Percentiles rank a stretch among this genome's conserved stretches.
Evolutionary conservation across 2,329 filamentous ascomycete species (phyloP).

Genomic region (Epichloe gansuensis): DNA sequence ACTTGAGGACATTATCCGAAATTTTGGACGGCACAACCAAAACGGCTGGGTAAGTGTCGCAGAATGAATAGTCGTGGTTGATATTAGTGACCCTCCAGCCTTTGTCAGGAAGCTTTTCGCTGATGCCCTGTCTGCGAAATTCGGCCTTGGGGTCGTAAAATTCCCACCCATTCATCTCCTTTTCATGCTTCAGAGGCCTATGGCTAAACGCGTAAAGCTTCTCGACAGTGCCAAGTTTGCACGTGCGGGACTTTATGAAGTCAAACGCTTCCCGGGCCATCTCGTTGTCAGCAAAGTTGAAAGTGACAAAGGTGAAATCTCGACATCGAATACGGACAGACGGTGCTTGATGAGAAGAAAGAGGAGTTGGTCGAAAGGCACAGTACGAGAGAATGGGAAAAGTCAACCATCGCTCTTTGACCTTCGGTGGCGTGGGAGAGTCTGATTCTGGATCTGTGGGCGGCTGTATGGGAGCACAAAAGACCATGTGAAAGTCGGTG

Average conservation of each 20-base stretch:
- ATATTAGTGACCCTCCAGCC: constrained; percentile 87
- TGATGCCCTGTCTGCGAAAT: constrained; percentile 78
- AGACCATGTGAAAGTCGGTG: constrained; percentile 50
- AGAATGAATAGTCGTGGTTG: constrained; percentile 83
- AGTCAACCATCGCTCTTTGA: constrained; percentile 76
- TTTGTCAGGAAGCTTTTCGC: constrained; percentile 61
- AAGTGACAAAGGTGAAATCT: constrained; percentile 87
- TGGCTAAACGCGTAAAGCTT: constrained; percentile 88
- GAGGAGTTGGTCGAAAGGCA: constrained; percentile 61
- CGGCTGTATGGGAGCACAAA: constrained; percentile 31
- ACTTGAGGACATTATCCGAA: constrained; percentile 94
- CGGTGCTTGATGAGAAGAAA: constrained; percentile 57
- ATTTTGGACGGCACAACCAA: constrained; percentile 78
- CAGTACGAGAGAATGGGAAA: constrained; percentile 85
- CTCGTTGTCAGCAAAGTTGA: constrained; percentile 68
- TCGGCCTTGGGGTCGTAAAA: constrained; percentile 79
- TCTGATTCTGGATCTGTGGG: constrained; percentile 12
- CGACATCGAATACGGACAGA: constrained; percentile 80
- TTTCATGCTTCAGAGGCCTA: constrained; percentile 60
- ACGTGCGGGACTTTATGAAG: constrained; percentile 68
- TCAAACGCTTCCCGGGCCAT: constrained; percentile 79
- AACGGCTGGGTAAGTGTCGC: constrained; percentile 79
- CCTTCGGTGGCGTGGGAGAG: constrained; percentile 18
- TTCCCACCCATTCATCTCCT: constrained; percentile 65
- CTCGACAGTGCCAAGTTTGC: constrained; percentile 70